Base-by-base conservation (phyloP, 495 filamentous ascomycete species). In the Neurospora terricola region DNA sequence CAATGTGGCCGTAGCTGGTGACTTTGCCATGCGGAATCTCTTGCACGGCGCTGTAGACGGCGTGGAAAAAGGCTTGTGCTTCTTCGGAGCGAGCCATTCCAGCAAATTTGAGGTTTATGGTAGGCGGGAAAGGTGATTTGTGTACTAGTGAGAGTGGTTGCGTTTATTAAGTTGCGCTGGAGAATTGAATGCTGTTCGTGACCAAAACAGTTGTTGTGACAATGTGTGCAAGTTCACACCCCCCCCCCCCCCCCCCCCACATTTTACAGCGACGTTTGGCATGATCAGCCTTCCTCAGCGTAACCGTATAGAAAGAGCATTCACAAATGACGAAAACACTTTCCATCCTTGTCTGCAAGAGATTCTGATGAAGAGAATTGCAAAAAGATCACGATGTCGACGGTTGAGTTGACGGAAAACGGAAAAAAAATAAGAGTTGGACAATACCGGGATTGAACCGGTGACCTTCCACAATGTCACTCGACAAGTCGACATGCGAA, bases 1-100 rank as follows among this genome's bases (percentile, higher is more conserved):
- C 94, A 72, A 98, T 96, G 79, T 97, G 94, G 0, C 92, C 93
- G 81, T 97, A 97, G 68, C 88, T 92, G 1, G 94, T 97, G 48
- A 97, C 94, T 78, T 86, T 91, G 70, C 95, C 94, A 4, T 79
- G 79, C 0, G 95, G 95, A 70, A 98, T 91, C 81, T 96, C 89
- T 77, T 94, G 92, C 38, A 97, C 89, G 27, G 93, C 92, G 70
- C 82, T 78, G 83, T 96, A 97, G 43, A 97, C 94, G 42, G 91
- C 92, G 74, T 89, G 84, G 81, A 91, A 94, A 87, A 94, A 98
- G 75, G 87, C 88, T 77, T 91, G 87, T 27, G 93, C 93, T 85
- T 97, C 94, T 78, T 96, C 92, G 27, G 90, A 88, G 73, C 92
- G 90, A 36, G 90, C 78, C 92, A 94, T 94, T 6, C 27, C 48